Base-by-base conservation (phyloP, 768 basidiomycete genomes). In the Lactarius tabidus region DNA sequence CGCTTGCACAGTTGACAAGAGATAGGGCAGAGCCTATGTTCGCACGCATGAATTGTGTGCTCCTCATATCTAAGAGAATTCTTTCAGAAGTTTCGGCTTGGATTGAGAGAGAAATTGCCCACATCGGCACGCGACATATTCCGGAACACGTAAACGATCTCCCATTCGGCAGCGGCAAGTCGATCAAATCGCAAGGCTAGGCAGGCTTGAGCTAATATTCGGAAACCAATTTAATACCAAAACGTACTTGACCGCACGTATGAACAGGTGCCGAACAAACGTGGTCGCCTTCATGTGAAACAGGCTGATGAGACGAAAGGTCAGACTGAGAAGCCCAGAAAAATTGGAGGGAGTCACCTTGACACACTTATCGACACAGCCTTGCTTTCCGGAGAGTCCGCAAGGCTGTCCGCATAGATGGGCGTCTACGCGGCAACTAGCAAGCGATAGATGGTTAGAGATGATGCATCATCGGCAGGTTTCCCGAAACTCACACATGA, bases 391-490 rank as follows among this genome's bases (percentile, higher is more conserved):
- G 5, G 71, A 70, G 23, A 85, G 75, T 38, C 70, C 72, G 69
- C 86, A 88, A 10, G 71, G 70, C 57, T 81, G 75, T 23, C 85
- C 87, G 53, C 86, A 88, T 1, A 86, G 67, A 74, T 88, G 81
- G 36, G 74, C 69, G 26, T 78, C 79, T 1, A 81, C 77, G 35
- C 78, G 74, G 66, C 86, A 88, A 62, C 87, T 65, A 6, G n/a
- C 6, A 29, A 14, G 18, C 17, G 12, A 8, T 10, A n/a, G 7
- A 14, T 26, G 43, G n/a, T 87, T 31, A 58, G 57, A 6, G n/a
- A 10, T 9, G 28, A 29, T 51, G 3, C 6, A 2, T 23, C 6
- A 56, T 1, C 29, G 2, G 23, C 23, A 28, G 38, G 7, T 7
- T 45, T 15, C 23, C 15, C 9, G 5, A 26, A 31, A 33, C 54